These are phyloP conservation scores for Coemansia sp. DNA, from an alignment of 192 early-diverging fungal species.

Conservation along the genomic window DNA sequence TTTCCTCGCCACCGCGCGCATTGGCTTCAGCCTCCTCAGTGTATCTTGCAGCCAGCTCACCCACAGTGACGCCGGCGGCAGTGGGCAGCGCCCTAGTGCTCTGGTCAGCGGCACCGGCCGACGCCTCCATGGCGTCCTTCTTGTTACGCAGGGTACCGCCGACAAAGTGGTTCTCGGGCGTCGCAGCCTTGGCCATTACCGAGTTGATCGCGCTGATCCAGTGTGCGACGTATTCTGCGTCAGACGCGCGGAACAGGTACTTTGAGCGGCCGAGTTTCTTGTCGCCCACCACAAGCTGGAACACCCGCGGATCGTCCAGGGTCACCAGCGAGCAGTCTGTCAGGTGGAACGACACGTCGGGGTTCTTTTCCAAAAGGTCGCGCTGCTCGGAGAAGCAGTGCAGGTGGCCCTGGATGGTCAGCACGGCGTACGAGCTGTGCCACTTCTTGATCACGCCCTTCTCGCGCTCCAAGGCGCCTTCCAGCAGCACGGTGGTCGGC, in stretches of 20 bases:
- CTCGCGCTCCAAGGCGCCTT: conserved; percentile 42
- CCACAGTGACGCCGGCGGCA: conserved; percentile 21
- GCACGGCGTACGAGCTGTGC: conserved; percentile 27
- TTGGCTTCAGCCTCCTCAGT: conserved; percentile 9
- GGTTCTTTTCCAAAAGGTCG: conserved; percentile 31
- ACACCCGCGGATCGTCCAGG: conserved; percentile 25
- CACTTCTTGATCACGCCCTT: conserved; percentile 33
- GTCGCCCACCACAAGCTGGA: conserved; percentile 15
- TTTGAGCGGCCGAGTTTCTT: conserved; percentile 31
- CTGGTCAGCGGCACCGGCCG: conserved; percentile 4
- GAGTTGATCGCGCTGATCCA: conserved; percentile 35
- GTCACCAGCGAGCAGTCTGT: conserved; percentile 18
- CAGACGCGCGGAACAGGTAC: conserved; percentile 28
- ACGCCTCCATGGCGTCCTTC: conserved; percentile 10
- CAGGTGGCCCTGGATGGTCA: conserved; percentile 34
- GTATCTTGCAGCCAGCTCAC: conserved; percentile 18
- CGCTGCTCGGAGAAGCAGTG: conserved; percentile 38
- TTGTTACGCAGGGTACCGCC: conserved; percentile 34
- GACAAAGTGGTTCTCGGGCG: conserved; percentile 10
- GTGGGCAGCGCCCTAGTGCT: conserved; percentile 21
- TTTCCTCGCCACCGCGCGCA: background rate
- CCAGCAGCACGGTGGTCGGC: conserved; percentile 27
- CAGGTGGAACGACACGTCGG: conserved; percentile 31
- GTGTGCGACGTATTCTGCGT: conserved; percentile 14
- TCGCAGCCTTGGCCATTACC: conserved; percentile 7